Percentiles rank a stretch among this genome's conserved stretches.
Evolutionary conservation across 805 yeast genomes (phyloP).

Genomic region (Brettanomyces bruxellensis): DNA sequence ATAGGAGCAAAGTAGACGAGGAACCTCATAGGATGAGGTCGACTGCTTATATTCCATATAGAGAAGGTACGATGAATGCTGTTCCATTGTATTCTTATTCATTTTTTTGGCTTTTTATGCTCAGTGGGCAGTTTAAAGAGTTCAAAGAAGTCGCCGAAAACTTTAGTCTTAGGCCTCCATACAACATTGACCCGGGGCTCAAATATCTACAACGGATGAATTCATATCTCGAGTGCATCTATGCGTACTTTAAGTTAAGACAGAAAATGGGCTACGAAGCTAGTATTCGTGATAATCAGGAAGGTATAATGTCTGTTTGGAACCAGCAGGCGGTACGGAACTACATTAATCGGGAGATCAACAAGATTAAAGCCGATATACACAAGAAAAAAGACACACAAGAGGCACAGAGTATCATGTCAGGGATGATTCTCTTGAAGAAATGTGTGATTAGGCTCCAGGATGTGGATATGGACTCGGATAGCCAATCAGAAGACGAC

Average conservation of each 20-base stretch:
- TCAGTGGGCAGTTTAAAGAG: constrained; percentile 26
- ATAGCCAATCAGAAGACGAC: no score
- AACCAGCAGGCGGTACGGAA: no score
- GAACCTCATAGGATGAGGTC: not conserved
- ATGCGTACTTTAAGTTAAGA: not conserved
- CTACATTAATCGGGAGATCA: no score
- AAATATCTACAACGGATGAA: constrained; percentile 24
- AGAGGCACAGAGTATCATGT: no score
- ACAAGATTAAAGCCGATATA: no score
- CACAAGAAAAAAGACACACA: no score
- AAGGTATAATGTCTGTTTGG: not conserved
- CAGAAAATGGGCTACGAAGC: not conserved
- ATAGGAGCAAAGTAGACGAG: not conserved
- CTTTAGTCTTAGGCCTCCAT: constrained; percentile 34
- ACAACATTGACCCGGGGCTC: constrained; percentile 31
- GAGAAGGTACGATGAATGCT: constrained; percentile 28
- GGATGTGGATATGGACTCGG: no score
- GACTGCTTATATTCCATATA: not conserved
- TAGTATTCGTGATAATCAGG: not conserved
- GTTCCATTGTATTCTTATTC: constrained; percentile 33
- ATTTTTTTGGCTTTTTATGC: constrained; percentile 33
- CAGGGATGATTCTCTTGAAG: no score
- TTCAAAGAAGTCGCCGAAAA: constrained; percentile 29
- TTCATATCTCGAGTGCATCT: not conserved
- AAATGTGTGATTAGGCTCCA: no score